phyloP scores from a whole-genome alignment of 164 flowering plant species.

The Taxillus chinensis region DNA sequence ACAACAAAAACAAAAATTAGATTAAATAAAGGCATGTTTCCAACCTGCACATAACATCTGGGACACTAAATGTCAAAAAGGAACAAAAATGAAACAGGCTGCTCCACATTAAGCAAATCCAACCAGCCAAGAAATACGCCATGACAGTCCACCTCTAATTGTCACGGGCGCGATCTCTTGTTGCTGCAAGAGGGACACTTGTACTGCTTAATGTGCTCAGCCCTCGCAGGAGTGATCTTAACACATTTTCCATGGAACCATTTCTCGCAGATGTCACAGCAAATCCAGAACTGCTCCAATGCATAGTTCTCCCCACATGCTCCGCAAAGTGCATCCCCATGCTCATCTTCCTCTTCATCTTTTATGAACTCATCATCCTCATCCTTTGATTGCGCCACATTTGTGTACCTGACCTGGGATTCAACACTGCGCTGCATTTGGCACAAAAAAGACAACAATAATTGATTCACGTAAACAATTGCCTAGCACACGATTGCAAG shows the following conservation, averaged over 20 bases:
- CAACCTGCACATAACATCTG: no score
- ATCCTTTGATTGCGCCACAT: background rate
- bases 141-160: background rate
- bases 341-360: slow-evolving; percentile 4
- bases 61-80: no score
- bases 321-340: slow-evolving; percentile 11
- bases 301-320: slow-evolving; percentile 15
- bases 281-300: slow-evolving; percentile 13
- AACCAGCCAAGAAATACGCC: background rate
- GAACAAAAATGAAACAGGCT: no score
- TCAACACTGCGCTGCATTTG: background rate
- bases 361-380: slow-evolving; percentile 5
- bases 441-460: background rate
- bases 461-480: background rate
- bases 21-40: no score
- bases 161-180: slow-evolving; percentile 12
- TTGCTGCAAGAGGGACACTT: slow-evolving; percentile 14
- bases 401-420: background rate
- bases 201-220: slow-evolving; percentile 9
- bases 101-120: background rate
- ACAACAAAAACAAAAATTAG: no score
- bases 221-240: slow-evolving; percentile 12
- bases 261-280: slow-evolving; percentile 5
- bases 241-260: slow-evolving; percentile 10
- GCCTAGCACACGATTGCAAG: no score